Base-by-base conservation (phyloP, 139 green algal genomes). In the Micractinium sp. region DNA sequence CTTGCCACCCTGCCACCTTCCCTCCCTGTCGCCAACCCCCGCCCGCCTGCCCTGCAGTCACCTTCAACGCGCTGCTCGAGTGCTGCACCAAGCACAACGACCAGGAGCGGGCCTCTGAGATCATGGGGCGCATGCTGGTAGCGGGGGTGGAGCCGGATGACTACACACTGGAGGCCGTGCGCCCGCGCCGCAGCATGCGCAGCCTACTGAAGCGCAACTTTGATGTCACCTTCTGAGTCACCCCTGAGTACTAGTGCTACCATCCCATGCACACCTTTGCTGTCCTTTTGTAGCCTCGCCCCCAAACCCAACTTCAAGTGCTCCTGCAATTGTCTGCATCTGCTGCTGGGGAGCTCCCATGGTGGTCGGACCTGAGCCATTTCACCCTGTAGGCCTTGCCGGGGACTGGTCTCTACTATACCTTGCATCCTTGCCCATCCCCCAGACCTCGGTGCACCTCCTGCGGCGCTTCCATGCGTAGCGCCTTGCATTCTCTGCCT, bases 21-120 rank as follows among this genome's bases (percentile, higher is more conserved):
- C 36, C 73, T 79, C 41, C n/a, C 16, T 14, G n/a, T 0, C 38
- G n/a, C 73, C 73, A 2, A 23, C 74, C 35, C 16, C 15, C 19
- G 14, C 47, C 47, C 61, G 25, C 39, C 88, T 56, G 35, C 22
- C 36, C 0, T 39, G 88, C 93, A 96, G 94, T 90, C 2, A 94
- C 92, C 20, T 98, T 95, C 94, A 98, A 97, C 89, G 92, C 91
- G 16, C 85, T 98, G 89, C 92, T 98, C 60, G 95, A 97, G 78
- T 91, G 96, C 22, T 98, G 96, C 88, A 92, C 89, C 31, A 91
- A 90, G 75, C 95, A 92, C 13, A 95, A 95, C n/a, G 96, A 98
- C 87, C 85, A 94, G 33, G 93, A 95, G 35, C 85, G 96, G 5
- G 96, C 94, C 0, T 81, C 93, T 35, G 95, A 97, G 74, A 91